Conservation (phyloP, 495 filamentous ascomycete genomes). For the Oleoguttula mirabilis region DNA sequence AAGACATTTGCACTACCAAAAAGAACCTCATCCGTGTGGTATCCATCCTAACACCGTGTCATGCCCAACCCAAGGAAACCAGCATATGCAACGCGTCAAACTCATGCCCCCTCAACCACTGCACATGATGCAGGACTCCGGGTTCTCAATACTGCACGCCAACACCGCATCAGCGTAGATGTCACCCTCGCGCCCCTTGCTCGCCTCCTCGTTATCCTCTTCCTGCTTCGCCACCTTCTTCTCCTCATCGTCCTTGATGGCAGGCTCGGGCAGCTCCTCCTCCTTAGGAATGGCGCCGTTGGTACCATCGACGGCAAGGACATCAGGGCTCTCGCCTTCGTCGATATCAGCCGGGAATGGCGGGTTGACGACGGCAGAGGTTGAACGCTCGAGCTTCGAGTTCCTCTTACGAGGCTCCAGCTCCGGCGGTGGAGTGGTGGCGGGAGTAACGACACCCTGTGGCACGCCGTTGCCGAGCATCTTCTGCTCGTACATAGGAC, state of each 20-base stretch:
- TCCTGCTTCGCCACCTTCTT: conserved; percentile 42
- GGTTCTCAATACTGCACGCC: conserved; percentile 86
- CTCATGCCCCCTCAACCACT: conserved; percentile 39
- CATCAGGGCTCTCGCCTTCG: conserved; percentile 64
- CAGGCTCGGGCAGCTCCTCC: conserved; percentile 45
- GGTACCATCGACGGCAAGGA: conserved; percentile 56
- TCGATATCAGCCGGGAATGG: conserved; percentile 55
- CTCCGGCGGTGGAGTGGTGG: conserved; percentile 43
- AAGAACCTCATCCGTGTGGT: background rate
- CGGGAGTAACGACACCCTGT: conserved; percentile 53
- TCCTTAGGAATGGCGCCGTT: conserved; percentile 35
- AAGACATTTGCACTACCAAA: background rate
- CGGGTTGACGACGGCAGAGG: conserved; percentile 29
- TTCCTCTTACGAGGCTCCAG: conserved; percentile 32
- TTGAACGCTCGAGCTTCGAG: conserved; percentile 12
- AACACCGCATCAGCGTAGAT: conserved; percentile 89
- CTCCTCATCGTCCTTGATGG: conserved; percentile 28
- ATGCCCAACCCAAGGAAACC: conserved; percentile 3
- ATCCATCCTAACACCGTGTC: conserved; percentile 3
- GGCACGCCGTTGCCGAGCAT: conserved; percentile 26
- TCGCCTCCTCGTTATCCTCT: conserved; percentile 54
- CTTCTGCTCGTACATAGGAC: conserved; percentile 48
- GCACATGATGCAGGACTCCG: conserved; percentile 82
- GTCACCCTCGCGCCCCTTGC: conserved; percentile 61
- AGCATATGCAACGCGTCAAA: background rate